Evolutionary conservation across 768 basidiomycete species (phyloP).

Genomic region (Boletus huronensis): DNA sequence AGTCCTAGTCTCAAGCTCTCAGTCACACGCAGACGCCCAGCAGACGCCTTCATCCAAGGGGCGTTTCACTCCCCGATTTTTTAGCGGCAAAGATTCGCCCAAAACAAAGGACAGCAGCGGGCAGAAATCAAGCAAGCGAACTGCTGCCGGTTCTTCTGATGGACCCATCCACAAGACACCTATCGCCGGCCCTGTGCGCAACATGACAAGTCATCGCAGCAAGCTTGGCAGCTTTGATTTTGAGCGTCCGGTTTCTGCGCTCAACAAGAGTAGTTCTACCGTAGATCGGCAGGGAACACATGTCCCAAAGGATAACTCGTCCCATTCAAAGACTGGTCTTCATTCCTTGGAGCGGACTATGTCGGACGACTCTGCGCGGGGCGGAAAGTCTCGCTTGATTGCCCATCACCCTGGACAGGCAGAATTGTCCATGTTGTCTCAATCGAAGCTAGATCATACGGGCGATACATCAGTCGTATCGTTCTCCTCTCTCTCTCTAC

Average conservation of each 20-base stretch:
- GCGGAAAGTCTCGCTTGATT: constrained; percentile 8
- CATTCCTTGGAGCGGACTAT: constrained; percentile 23
- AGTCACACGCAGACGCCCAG: constrained; percentile 9
- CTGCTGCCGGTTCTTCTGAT: constrained; percentile 7
- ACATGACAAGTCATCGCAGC: constrained; percentile 39
- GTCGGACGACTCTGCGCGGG: constrained; percentile 27
- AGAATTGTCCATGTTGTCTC: constrained; percentile 21
- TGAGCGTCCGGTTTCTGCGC: constrained; percentile 55
- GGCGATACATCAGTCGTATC: constrained; percentile 34
- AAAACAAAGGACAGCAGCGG: constrained; percentile 20
- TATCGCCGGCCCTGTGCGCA: constrained; percentile 16
- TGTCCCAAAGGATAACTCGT: constrained; percentile 1
- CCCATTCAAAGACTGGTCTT: constrained; percentile 14
- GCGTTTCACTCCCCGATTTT: constrained; percentile 33
- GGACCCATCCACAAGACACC: constrained; percentile 7
- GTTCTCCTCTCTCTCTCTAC: constrained; percentile 34
- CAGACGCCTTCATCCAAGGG: constrained; percentile 9
- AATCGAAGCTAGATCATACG: constrained; percentile 37
- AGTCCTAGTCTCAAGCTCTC: constrained; percentile 25
- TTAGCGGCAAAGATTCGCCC: constrained; percentile 23
- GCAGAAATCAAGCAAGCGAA: constrained; percentile 27
- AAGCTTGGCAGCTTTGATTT: constrained; percentile 79
- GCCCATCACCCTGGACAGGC: constrained; percentile 9
- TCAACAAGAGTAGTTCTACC: constrained; percentile 31
- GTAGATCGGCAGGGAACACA: constrained; percentile 17